These are phyloP conservation scores for Narthecium ossifragum DNA, from an alignment of 106 monocot species.

Conservation along the genomic window DNA sequence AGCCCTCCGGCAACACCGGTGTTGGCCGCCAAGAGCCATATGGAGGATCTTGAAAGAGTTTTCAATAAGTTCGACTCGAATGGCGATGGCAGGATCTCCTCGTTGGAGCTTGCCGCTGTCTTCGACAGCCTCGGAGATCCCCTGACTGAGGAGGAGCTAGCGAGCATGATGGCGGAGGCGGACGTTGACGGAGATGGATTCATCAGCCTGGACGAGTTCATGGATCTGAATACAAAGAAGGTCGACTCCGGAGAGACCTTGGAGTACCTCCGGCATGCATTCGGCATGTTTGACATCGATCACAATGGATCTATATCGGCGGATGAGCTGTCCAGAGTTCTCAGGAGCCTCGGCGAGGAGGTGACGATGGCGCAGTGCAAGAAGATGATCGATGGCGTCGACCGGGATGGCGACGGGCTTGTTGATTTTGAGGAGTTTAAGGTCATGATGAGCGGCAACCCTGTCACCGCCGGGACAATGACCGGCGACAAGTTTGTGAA, in stretches of 20 bases:
- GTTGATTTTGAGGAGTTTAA: constrained; percentile 38
- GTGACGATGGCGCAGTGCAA: constrained; percentile 19
- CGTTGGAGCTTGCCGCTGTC: constrained; percentile 30
- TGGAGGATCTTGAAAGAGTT: background rate
- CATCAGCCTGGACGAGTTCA: constrained; percentile 47
- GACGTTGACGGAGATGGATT: constrained; percentile 54
- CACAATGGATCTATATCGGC: constrained; percentile 27
- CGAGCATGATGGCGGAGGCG: constrained; percentile 48
- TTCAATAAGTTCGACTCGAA: constrained; percentile 22
- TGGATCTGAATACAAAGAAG: constrained; percentile 10
- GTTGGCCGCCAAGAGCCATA: no score
- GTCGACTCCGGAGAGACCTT: background rate
- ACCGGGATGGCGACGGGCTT: constrained; percentile 34
- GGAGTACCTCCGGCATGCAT: constrained; percentile 30
- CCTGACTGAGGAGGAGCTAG: constrained; percentile 19
- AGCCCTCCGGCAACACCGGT: no score
- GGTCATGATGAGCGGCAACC: constrained; percentile 51
- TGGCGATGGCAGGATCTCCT: constrained; percentile 56
- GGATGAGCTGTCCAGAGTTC: constrained; percentile 25
- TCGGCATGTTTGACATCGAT: constrained; percentile 40
- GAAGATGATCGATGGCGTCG: constrained; percentile 38
- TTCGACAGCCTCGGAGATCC: constrained; percentile 27
- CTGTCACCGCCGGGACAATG: no score
- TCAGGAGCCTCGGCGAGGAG: constrained; percentile 22
- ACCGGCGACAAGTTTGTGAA: no score